These are phyloP conservation scores for Didymella pinodella DNA, from an alignment of 2,329 filamentous ascomycete genomes.

Conservation along the genomic window DNA sequence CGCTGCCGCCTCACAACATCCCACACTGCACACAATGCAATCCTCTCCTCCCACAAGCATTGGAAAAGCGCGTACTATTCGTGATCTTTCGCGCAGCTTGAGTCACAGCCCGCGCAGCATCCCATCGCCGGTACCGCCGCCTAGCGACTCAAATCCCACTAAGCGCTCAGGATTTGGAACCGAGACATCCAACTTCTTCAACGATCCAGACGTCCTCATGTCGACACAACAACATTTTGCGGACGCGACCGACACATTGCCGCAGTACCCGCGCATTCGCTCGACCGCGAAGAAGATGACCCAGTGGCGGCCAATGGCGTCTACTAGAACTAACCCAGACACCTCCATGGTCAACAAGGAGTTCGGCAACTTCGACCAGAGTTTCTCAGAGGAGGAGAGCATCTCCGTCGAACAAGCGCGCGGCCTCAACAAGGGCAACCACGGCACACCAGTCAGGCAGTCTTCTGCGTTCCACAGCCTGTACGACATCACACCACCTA, in stretches of 20 bases:
- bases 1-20: conserved; percentile 31
- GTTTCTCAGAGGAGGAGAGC: conserved; percentile 54
- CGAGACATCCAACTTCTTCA: conserved; percentile 39
- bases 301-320: conserved; percentile 47
- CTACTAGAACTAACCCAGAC: conserved; percentile 46
- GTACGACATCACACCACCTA: conserved; percentile 58
- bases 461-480: conserved; percentile 61
- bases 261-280: conserved; percentile 46
- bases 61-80: conserved; percentile 49
- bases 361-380: conserved; percentile 54
- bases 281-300: conserved; percentile 51
- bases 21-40: conserved; percentile 39
- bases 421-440: conserved; percentile 54
- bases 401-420: conserved; percentile 66
- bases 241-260: conserved; percentile 47
- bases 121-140: conserved; percentile 40
- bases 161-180: conserved; percentile 42
- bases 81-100: conserved; percentile 48
- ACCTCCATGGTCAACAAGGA: conserved; percentile 52
- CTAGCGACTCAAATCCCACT: conserved; percentile 50
- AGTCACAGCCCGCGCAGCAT: conserved; percentile 46
- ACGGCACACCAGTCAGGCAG: conserved; percentile 52
- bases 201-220: conserved; percentile 48
- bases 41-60: conserved; percentile 49
- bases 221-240: conserved; percentile 51